A percentile compares a stretch with the other conserved stretches of the same genome.
Conservation (phyloP, 148 eudicot species). For the Rhododendron williamsianum region DNA sequence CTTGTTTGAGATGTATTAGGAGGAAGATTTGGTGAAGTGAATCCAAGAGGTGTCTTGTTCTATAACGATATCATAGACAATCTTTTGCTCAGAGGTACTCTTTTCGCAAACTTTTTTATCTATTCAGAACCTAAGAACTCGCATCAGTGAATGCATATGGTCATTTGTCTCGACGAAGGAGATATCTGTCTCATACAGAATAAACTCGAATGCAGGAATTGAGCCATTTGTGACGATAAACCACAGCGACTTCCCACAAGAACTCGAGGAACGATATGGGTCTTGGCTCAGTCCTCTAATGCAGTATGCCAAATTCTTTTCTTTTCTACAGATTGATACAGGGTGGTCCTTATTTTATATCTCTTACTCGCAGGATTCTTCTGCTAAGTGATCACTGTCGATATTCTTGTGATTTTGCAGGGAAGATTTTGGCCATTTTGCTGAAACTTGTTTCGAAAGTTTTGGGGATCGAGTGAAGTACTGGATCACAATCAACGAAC, state of each 20-base stretch:
- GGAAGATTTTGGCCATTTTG: conserved; percentile 60
- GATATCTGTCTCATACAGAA: not conserved
- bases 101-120: not conserved
- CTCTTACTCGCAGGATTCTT: not conserved
- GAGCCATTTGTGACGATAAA: conserved; percentile 77
- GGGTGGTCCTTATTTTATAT: not conserved
- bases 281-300: conserved; percentile 75
- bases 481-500: conserved; percentile 81
- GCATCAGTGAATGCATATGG: not conserved
- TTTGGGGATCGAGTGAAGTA: conserved; percentile 77
- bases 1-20: conserved; percentile 25
- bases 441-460: conserved; percentile 57
- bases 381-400: not conserved
- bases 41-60: conserved; percentile 48
- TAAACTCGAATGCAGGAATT: conserved; percentile 41
- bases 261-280: conserved; percentile 60
- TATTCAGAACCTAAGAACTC: not conserved
- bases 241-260: conserved; percentile 67
- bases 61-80: conserved; percentile 59
- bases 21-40: conserved; percentile 59
- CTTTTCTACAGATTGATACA: not conserved
- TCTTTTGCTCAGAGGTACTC: conserved; percentile 53
- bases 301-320: conserved; percentile 40
- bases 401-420: conserved; percentile 20
- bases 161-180: too few species aligned